Evolutionary conservation across 1,139 yeast species (phyloP), one percentile per base, ranked within the genome.

Genomic region (Diutina catenulata): DNA sequence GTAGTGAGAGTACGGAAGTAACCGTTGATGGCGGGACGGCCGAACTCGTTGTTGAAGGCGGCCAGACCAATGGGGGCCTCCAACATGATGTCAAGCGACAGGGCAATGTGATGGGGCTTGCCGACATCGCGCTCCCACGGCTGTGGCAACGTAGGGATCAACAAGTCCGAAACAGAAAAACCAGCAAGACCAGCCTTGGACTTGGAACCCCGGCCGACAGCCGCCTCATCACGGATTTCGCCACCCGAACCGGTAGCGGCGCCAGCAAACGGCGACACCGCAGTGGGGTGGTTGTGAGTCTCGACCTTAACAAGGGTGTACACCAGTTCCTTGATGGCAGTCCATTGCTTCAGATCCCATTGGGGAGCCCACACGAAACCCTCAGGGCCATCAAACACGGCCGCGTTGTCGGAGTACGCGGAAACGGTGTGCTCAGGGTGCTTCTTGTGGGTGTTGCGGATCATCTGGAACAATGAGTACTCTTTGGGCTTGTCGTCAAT

Each of bases 211-310:
- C 96, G 76, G 46, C 99, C 99, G 16, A 91, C 95, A 22, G 99
- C 98, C 62, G 97, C 98, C 64, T 93, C 99, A 59, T 93, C 99
- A 70, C 99, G 83, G 52, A 93, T 93, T 63, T 93, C 99, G 64
- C 99, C 99, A 59, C 99, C 99, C 16, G 98, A 88, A 47, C 99
- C 99, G 15, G 99, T 93, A 28, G 99, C 95, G 28, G 99, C 99
- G 60, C 99, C 99, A 4, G 98, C 91, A 62, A 84, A 93, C 26
- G 99, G 99, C 22, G 97, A 88, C 10, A 93, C 96, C 0, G 98
- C 98, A 28, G 99, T 93, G 39, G 99, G 99, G 57, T 93, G 99
- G 62, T 93, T 93, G 59, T 93, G 99, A 24, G 99, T 93, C 62
- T 93, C 99, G 38, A 93, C 98, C 58, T 93, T 93, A 48, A 88